These are phyloP conservation scores for Oxytropis ochrocephala DNA, from an alignment of 306 rosid species.

Conservation along the genomic window DNA sequence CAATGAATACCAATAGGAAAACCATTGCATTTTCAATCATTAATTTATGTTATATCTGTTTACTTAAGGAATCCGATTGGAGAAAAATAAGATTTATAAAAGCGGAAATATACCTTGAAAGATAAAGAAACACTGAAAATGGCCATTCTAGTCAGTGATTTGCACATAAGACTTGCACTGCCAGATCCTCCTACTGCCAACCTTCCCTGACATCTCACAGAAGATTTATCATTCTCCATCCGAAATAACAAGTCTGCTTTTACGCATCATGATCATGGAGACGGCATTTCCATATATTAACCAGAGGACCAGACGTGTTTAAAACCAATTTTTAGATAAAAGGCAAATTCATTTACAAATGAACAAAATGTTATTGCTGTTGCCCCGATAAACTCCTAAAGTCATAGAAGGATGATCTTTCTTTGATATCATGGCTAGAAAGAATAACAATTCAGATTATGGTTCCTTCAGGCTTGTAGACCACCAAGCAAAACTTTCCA, in stretches of 20 bases:
- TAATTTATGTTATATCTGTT: background rate
- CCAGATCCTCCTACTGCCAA: constrained; percentile 37
- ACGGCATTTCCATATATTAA: constrained; percentile 2
- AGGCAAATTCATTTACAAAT: too few species aligned
- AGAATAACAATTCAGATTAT: constrained; percentile 13
- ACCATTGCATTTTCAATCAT: background rate
- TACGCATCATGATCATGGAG: constrained; percentile 2
- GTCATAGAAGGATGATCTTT: constrained; percentile 14
- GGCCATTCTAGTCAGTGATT: constrained; percentile 68
- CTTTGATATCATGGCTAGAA: constrained; percentile 19
- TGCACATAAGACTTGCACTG: constrained; percentile 37
- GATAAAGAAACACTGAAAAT: constrained; percentile 65
- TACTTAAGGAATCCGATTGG: background rate
- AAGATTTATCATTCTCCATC: constrained; percentile 29
- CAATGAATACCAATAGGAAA: constrained; percentile 16
- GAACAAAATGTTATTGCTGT: too few species aligned
- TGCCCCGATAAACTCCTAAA: background rate
- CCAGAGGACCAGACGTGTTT: background rate
- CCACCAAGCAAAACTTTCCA: constrained; percentile 10
- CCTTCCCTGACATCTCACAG: constrained; percentile 46
- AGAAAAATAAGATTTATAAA: constrained; percentile 7
- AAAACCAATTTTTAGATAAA: background rate
- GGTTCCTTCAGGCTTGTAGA: constrained; percentile 16
- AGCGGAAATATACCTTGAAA: constrained; percentile 42
- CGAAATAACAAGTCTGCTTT: constrained; percentile 23